phyloP scores from a whole-genome alignment of 257 asterid genomes.

The Ligustrum vulgare region DNA sequence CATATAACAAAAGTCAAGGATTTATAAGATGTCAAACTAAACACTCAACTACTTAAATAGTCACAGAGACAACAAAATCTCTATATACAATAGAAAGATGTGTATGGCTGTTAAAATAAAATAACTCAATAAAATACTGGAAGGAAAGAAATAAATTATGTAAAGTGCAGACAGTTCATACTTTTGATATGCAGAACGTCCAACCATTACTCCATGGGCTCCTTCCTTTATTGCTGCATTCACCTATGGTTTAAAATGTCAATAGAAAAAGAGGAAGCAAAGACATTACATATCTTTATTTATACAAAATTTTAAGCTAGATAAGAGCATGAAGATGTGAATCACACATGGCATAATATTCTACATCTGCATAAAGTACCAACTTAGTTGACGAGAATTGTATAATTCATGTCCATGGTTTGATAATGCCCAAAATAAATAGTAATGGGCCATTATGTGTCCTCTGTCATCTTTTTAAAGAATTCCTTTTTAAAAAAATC shows the following conservation, averaged over 20 bases:
- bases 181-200: slow-evolving; percentile 86
- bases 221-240: slow-evolving; percentile 81
- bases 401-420: slow-evolving; percentile 1
- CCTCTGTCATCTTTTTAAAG: not conserved
- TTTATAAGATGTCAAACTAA: not conserved
- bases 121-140: not conserved
- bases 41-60: not conserved
- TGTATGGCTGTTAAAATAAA: not conserved
- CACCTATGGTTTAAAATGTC: slow-evolving; percentile 41
- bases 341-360: not conserved
- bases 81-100: not conserved
- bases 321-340: slow-evolving; percentile 3
- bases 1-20: not conserved
- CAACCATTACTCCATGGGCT: slow-evolving; percentile 95
- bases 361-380: not conserved
- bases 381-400: slow-evolving; percentile 6
- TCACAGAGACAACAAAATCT: not conserved
- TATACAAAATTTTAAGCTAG: slow-evolving; percentile 14
- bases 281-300: not conserved
- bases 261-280: slow-evolving; percentile 15
- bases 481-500: not conserved
- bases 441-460: not conserved
- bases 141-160: not conserved
- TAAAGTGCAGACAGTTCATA: slow-evolving; percentile 29
- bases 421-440: not conserved